These are phyloP conservation scores for Amoebophrya sp. DNA, from an alignment of 169 alveolate species.

Conservation along the genomic window DNA sequence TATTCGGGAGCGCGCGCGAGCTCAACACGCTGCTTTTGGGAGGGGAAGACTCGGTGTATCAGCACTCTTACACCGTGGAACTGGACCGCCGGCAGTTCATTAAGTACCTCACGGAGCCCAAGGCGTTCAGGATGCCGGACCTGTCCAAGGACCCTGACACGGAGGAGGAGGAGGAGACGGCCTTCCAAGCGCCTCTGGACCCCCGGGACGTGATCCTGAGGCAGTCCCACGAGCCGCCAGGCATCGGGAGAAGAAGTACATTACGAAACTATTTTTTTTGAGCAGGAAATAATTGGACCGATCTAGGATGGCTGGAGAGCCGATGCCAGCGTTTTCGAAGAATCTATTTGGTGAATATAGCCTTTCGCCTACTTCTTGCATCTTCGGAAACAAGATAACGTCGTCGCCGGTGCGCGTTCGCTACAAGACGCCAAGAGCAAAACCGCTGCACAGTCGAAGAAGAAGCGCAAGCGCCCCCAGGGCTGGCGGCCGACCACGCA, in stretches of 20 bases:
- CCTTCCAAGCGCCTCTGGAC: not conserved
- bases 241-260: not conserved
- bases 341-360: not conserved
- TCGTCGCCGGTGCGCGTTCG: not conserved
- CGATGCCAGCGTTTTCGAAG: not conserved
- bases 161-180: not conserved
- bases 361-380: not conserved
- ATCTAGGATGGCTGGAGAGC: no score
- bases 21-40: not conserved
- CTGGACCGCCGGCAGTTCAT: not conserved
- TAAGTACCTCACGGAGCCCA: not conserved
- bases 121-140: not conserved
- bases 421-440: not conserved
- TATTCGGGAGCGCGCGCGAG: not conserved
- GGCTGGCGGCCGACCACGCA: not conserved
- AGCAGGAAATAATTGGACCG: no score
- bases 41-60: not conserved
- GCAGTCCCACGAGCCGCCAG: not conserved
- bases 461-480: not conserved
- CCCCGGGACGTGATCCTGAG: not conserved
- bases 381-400: not conserved
- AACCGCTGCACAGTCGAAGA: no score
- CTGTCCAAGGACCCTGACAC: not conserved
- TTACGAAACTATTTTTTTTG: no score
- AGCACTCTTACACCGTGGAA: not conserved